Base-by-base conservation (phyloP, 768 basidiomycete genomes). In the Suillus subaureus region DNA sequence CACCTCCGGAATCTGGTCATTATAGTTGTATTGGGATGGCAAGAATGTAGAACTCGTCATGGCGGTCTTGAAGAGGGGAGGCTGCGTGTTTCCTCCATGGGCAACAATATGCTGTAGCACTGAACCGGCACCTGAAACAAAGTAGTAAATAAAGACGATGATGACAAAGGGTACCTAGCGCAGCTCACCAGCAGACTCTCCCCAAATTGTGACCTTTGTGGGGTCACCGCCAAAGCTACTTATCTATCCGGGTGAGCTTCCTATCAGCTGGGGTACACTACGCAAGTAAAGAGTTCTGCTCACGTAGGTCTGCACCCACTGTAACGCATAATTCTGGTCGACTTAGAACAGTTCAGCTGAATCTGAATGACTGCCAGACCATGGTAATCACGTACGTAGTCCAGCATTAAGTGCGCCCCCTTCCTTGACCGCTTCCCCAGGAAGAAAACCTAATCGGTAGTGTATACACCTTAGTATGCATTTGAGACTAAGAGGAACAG, bases 71-170 rank as follows among this genome's bases (percentile, higher is more conserved):
- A 85, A 85, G 0, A 85, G 73, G 4, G 79, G 77, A 2, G 84
- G 83, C 11, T 74, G 66, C 0, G 83, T 85, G 39, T 78, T 74
- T 23, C 84, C 84, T 18, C 75, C 76, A 43, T 84, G 74, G 13
- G 84, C 84, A 39, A 85, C 70, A 1, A 84, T 55, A 42, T 85
- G 84, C 61, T 85, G 84, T 8, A 85, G 33, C 8, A 85, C 83
- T 2, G 84, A 85, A 5, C 83, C 84, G 43, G 80, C 84, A 63
- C 82, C 81, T 80, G 45, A 33, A 26, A 39, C 16, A 37, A 58
- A 54, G 4, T 43, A 28, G 13, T 23, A 54, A 33, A 3, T 16
- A 37, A 5, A 33, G 9, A 6, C 9, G 12, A 3, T 56, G 2
- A 31, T 11, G 57, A 42, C 31, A 16, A 33, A 21, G 55, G 7